A percentile compares a stretch with the other conserved stretches of the same genome.
These are phyloP conservation scores for Pyrus communis DNA, from an alignment of 306 rosid species.

Conservation along the genomic window DNA sequence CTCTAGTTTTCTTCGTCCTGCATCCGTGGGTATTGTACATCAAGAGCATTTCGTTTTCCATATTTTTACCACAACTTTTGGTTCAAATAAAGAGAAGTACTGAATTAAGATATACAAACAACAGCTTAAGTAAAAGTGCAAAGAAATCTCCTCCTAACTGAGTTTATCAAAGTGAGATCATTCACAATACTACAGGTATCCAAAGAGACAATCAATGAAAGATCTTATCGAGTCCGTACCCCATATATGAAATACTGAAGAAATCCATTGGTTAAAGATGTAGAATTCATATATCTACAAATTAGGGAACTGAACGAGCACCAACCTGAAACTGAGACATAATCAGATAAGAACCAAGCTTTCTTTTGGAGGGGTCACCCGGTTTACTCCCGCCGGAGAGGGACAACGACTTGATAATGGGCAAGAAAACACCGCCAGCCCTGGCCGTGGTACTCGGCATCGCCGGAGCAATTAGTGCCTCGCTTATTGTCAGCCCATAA, in stretches of 20 bases:
- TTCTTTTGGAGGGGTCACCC: conserved; percentile 43
- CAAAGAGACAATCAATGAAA: too few species aligned
- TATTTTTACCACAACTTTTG: not conserved
- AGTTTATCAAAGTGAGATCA: too few species aligned
- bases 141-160: too few species aligned
- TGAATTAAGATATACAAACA: too few species aligned
- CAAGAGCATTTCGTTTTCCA: too few species aligned
- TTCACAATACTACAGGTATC: too few species aligned
- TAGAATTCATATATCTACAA: not conserved
- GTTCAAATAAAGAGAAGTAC: too few species aligned
- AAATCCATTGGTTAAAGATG: too few species aligned
- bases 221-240: too few species aligned
- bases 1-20: not conserved
- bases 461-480: conserved; percentile 86
- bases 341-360: conserved; percentile 73
- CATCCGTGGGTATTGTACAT: not conserved
- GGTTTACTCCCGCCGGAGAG: conserved; percentile 83
- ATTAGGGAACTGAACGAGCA: not conserved
- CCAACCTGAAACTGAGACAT: conserved; percentile 87
- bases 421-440: conserved; percentile 95
- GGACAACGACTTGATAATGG: conserved; percentile 75
- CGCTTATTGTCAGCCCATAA: conserved; percentile 80
- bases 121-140: too few species aligned
- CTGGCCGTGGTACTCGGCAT: conserved; percentile 98
- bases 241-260: too few species aligned